Evolutionary conservation across 73 alveolate species (phyloP).

Genomic region (Paramecium octaurelia): DNA sequence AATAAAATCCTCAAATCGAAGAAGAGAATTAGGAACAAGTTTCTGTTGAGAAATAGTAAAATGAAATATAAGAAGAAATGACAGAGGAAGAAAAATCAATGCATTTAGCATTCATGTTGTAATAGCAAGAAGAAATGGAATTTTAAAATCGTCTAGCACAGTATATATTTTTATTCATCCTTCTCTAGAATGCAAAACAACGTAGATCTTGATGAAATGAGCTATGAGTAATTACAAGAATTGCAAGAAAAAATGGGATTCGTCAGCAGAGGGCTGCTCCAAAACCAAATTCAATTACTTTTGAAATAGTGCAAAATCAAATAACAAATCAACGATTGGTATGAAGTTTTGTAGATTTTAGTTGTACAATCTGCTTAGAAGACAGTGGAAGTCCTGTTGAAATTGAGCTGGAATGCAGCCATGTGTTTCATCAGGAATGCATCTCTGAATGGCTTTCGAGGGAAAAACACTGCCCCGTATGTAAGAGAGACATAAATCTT

Average conservation of each 20-base stretch:
- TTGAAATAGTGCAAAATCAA: not conserved
- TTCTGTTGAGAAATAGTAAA: not conserved
- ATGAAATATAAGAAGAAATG: slow-evolving; percentile 1
- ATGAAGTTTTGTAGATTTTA: not conserved
- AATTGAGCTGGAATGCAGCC: not conserved
- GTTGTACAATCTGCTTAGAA: slow-evolving; percentile 48
- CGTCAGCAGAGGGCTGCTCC: not conserved
- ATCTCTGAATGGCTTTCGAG: slow-evolving; percentile 22
- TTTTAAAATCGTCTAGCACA: not conserved
- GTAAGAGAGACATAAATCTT: slow-evolving; percentile 16
- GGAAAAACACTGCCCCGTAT: slow-evolving; percentile 28
- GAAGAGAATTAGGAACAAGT: not conserved
- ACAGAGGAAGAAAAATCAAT: slow-evolving; percentile 34
- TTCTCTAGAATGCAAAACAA: not conserved
- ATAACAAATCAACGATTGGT: not conserved
- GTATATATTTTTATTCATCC: not conserved
- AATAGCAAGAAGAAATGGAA: slow-evolving; percentile 7
- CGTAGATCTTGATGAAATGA: slow-evolving; percentile 27
- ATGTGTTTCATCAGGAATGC: slow-evolving; percentile 2
- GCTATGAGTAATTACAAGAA: slow-evolving; percentile 22
- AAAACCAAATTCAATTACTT: not conserved
- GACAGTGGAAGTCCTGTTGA: slow-evolving; percentile 22
- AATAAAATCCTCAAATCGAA: not conserved
- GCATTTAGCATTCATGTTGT: not conserved
- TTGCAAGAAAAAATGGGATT: slow-evolving; percentile 17